Conservation (phyloP, 768 basidiomycete genomes). For the Mycena capillaripes region DNA sequence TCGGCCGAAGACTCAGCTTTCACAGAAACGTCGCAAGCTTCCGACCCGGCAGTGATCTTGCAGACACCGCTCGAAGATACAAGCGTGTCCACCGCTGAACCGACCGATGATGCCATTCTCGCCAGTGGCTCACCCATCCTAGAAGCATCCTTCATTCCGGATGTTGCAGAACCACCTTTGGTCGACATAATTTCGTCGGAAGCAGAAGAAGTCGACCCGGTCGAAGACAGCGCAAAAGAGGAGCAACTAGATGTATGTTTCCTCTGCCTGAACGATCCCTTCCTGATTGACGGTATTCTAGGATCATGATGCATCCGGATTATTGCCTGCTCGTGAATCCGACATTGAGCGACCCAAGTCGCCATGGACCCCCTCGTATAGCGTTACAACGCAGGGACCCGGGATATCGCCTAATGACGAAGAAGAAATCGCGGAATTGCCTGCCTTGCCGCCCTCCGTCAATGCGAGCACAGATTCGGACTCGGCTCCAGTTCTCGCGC, state of each 20-base stretch:
- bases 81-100: neutral
- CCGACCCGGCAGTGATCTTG: neutral
- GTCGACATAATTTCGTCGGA: slow-evolving; percentile 1
- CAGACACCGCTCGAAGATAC: neutral
- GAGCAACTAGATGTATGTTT: neutral
- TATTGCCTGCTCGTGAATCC: neutral
- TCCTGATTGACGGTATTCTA: neutral
- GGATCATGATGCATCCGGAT: slow-evolving; percentile 14
- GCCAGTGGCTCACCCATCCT: neutral
- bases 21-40: neutral
- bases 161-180: neutral
- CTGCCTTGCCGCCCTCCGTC: slow-evolving; percentile 20
- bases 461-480: neutral
- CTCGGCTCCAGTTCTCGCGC: neutral
- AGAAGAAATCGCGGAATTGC: slow-evolving; percentile 23
- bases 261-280: neutral
- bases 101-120: neutral
- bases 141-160: neutral
- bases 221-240: neutral
- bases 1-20: neutral
- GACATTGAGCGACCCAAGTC: slow-evolving; percentile 34
- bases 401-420: slow-evolving; percentile 25
- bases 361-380: slow-evolving; percentile 52
- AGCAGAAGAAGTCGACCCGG: neutral
- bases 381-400: slow-evolving; percentile 42